Evolutionary conservation across 2,329 filamentous ascomycete genomes (phyloP).

Genomic region (Trichoderma afroharzianum): DNA sequence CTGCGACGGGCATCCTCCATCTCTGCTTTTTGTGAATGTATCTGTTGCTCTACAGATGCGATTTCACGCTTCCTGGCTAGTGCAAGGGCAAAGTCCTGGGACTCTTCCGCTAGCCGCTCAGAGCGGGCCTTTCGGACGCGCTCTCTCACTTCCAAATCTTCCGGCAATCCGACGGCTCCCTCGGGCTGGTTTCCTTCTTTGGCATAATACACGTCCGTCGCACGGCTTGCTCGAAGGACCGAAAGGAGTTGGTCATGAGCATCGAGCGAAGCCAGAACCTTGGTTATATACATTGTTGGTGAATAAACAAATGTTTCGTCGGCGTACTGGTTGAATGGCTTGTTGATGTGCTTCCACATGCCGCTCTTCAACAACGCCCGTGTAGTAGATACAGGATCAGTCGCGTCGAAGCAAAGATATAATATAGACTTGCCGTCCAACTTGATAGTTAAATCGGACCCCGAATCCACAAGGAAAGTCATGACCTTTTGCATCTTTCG

Average conservation of each 20-base stretch:
- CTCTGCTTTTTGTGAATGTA: constrained; percentile 46
- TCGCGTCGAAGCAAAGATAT: constrained; percentile 56
- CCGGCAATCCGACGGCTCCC: constrained; percentile 50
- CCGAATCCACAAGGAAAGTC: constrained; percentile 51
- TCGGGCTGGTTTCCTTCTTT: constrained; percentile 51
- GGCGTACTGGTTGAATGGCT: constrained; percentile 53
- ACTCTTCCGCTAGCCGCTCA: constrained; percentile 43
- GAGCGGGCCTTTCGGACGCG: constrained; percentile 47
- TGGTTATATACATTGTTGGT: constrained; percentile 58
- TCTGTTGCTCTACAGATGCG: constrained; percentile 48
- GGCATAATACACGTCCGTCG: constrained; percentile 52
- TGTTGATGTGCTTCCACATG: constrained; percentile 63
- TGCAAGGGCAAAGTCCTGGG: constrained; percentile 46
- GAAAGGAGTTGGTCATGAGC: constrained; percentile 41
- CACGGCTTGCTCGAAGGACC: constrained; percentile 51
- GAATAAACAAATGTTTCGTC: constrained; percentile 57
- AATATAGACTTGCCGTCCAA: constrained; percentile 57
- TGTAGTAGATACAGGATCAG: constrained; percentile 52
- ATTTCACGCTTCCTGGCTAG: constrained; percentile 50
- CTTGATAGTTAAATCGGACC: constrained; percentile 53
- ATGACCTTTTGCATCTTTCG: constrained; percentile 57
- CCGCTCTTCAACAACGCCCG: constrained; percentile 58
- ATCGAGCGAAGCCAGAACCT: constrained; percentile 41
- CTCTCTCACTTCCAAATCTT: constrained; percentile 48
- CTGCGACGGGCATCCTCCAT: constrained; percentile 50